Evolutionary conservation across 1,284 basidiomycete species (phyloP).

Genomic region (Apiotrichum montevideense): DNA sequence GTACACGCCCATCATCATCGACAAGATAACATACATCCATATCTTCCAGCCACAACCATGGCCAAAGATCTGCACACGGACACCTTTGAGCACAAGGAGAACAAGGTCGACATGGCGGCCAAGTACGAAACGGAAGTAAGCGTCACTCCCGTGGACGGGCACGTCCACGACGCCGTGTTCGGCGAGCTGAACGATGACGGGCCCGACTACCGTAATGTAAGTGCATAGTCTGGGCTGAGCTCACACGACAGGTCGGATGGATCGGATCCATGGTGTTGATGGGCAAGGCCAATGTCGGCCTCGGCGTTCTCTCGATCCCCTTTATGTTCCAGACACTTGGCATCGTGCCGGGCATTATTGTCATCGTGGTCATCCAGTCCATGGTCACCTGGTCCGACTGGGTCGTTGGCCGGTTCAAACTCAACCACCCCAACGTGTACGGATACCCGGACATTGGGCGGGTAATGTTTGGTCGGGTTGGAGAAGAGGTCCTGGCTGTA

Average conservation of each 20-base stretch:
- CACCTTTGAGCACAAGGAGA: no score
- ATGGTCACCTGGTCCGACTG: constrained; percentile 19
- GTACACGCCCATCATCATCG: no score
- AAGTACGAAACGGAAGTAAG: no score
- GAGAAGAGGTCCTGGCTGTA: constrained; percentile 21
- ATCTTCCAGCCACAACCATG: no score
- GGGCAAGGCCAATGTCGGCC: constrained; percentile 26
- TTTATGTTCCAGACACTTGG: constrained; percentile 25
- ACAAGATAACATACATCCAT: no score
- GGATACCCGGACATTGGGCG: constrained; percentile 23
- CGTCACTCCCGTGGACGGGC: no score
- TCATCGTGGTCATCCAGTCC: constrained; percentile 22
- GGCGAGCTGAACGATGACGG: constrained; percentile 25
- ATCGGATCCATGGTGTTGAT: constrained; percentile 9
- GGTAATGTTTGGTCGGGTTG: constrained; percentile 15
- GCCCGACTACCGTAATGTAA: constrained; percentile 28
- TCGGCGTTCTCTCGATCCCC: constrained; percentile 31
- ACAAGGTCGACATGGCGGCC: not conserved
- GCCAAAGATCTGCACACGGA: no score
- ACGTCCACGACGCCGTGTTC: constrained; percentile 25
- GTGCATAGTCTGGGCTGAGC: not conserved
- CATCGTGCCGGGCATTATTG: constrained; percentile 26
- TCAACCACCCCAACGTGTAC: constrained; percentile 17
- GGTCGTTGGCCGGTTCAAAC: constrained; percentile 7
- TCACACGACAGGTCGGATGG: not conserved